Percentiles rank a stretch among this genome's conserved stretches.
Conservation (phyloP, 2,329 filamentous ascomycete species). For the Talaromyces islandicus region DNA sequence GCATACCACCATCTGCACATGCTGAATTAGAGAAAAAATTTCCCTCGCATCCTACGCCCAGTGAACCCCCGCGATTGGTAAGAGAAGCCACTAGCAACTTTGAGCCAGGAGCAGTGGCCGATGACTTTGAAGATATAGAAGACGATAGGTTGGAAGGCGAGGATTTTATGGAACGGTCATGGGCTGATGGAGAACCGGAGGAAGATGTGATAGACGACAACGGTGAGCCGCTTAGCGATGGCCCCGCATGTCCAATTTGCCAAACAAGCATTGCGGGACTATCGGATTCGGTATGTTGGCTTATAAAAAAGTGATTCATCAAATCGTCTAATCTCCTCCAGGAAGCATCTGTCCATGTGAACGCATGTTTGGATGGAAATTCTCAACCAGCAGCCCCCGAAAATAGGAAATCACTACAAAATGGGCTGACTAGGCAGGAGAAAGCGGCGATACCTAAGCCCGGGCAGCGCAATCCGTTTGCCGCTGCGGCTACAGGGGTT, state of each 20-base stretch:
- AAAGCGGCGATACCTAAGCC: constrained; percentile 67
- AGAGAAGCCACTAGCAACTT: constrained; percentile 43
- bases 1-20: constrained; percentile 17
- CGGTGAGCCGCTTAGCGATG: constrained; percentile 8
- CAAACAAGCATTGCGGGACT: constrained; percentile 56
- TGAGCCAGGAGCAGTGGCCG: constrained; percentile 33
- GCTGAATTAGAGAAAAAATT: not conserved
- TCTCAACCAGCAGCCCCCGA: constrained; percentile 50
- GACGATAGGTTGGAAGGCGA: constrained; percentile 59
- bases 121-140: constrained; percentile 55
- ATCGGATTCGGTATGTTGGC: constrained; percentile 35
- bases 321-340: constrained; percentile 38
- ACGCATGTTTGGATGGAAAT: constrained; percentile 83
- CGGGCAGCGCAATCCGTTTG: constrained; percentile 74
- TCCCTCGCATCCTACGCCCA: constrained; percentile 8
- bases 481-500: constrained; percentile 35
- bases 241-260: constrained; percentile 69
- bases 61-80: constrained; percentile 38
- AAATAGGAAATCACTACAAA: constrained; percentile 14
- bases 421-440: constrained; percentile 53
- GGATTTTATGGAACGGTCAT: constrained; percentile 59
- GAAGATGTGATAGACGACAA: constrained; percentile 14
- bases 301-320: not conserved
- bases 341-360: constrained; percentile 78
- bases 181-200: constrained; percentile 42